Evolutionary conservation across 225 moss, liverwort and hornwort species (phyloP).

Genomic region (Polytrichum formosum): DNA sequence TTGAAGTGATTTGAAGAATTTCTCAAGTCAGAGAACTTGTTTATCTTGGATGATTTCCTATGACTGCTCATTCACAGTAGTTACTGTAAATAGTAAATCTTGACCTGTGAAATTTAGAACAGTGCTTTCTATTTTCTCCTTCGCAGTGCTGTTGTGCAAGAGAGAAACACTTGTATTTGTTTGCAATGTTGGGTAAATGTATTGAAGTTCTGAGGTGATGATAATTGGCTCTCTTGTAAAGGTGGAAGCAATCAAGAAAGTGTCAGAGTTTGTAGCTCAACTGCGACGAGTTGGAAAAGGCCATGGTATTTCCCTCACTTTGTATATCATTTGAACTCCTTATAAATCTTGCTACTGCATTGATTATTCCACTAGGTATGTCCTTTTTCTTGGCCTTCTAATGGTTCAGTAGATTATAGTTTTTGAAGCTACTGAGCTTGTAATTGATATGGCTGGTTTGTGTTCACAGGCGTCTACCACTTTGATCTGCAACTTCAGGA

Average conservation of each 20-base stretch:
- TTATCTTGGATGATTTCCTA: neutral
- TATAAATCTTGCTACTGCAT: too few relatives aligned
- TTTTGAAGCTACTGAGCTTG: too few relatives aligned
- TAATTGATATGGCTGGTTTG: too few relatives aligned
- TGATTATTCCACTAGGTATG: neutral
- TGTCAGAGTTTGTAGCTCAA: conserved; percentile 78
- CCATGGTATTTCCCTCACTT: conserved; percentile 51
- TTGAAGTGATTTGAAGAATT: too few relatives aligned
- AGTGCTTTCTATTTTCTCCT: too few relatives aligned
- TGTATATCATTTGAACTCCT: neutral
- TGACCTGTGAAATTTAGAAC: neutral
- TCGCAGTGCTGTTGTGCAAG: too few relatives aligned
- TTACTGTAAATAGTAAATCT: neutral
- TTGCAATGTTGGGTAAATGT: too few relatives aligned
- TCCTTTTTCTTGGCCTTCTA: neutral
- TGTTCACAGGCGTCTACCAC: conserved; percentile 62
- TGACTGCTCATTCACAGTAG: neutral
- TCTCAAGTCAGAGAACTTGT: too few relatives aligned
- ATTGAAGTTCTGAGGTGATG: too few relatives aligned
- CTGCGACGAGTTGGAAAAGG: conserved; percentile 93
- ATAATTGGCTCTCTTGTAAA: conserved; percentile 9
- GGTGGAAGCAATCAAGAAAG: conserved; percentile 81
- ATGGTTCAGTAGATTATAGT: neutral
- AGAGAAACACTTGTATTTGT: too few relatives aligned
- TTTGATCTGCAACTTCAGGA: conserved; percentile 65